Conservation (phyloP, 202 grass and related monocot genomes). For the Elaeis oleifera region DNA sequence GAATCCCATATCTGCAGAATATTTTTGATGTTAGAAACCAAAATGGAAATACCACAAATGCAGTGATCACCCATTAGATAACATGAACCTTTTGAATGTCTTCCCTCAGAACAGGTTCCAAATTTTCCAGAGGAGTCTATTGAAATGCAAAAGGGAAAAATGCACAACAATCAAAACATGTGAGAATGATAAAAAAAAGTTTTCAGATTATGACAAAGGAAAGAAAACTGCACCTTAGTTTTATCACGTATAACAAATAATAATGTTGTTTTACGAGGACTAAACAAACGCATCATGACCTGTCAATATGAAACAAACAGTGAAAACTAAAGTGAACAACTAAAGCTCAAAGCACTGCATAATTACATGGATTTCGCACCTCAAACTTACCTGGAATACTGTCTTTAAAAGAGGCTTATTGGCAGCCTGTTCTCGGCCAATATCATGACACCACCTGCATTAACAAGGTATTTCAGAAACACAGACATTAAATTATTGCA, state of each 20-base stretch:
- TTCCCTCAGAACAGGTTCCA: slow-evolving; percentile 86
- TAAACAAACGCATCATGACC: slow-evolving; percentile 98
- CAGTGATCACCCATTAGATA: slow-evolving; percentile 14
- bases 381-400: slow-evolving; percentile 11
- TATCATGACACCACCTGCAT: slow-evolving; percentile 19
- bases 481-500: too few species aligned
- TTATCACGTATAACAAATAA: slow-evolving; percentile 97
- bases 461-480: background rate
- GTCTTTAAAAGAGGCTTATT: slow-evolving; percentile 11
- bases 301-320: slow-evolving; percentile 22
- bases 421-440: slow-evolving; percentile 19
- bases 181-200: slow-evolving; percentile 7
- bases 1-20: slow-evolving; percentile 81
- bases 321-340: background rate
- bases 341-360: background rate
- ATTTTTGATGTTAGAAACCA: slow-evolving; percentile 14
- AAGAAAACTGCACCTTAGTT: slow-evolving; percentile 45
- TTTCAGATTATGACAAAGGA: background rate
- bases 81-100: slow-evolving; percentile 85
- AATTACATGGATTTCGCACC: too few species aligned
- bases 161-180: background rate
- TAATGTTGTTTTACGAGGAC: slow-evolving; percentile 79
- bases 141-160: slow-evolving; percentile 14
- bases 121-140: slow-evolving; percentile 87
- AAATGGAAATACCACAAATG: slow-evolving; percentile 7